Evolutionary conservation across 2,329 filamentous ascomycete species (phyloP).

Genomic region (Penicillium griseofulvum): DNA sequence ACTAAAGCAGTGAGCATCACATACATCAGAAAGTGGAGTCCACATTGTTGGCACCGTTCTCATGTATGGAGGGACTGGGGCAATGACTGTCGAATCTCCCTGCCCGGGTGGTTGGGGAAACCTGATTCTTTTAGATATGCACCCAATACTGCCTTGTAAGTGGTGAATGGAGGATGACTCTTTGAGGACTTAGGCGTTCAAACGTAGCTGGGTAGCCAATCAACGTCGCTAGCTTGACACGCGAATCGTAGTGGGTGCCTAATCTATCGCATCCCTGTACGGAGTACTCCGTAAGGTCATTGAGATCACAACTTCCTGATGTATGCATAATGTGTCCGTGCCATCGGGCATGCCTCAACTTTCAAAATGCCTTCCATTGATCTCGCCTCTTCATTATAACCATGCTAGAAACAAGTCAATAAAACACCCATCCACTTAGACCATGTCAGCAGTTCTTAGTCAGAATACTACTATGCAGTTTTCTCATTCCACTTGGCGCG

Average conservation of each 20-base stretch:
- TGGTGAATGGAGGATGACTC: background rate
- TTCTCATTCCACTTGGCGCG: background rate
- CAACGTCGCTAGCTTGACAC: background rate
- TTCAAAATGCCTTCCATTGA: too few species aligned
- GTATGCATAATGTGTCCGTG: background rate
- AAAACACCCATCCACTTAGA: background rate
- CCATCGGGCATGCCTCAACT: too few species aligned
- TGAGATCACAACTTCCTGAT: background rate
- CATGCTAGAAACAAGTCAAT: background rate
- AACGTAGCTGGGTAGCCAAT: background rate
- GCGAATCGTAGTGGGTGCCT: background rate
- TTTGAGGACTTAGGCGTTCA: background rate
- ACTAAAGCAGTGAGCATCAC: background rate
- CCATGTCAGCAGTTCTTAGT: background rate
- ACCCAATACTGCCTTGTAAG: background rate
- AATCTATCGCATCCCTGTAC: background rate
- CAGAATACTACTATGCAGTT: background rate
- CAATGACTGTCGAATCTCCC: background rate
- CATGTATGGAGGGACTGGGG: too few species aligned
- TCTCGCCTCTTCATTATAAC: too few species aligned
- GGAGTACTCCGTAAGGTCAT: too few species aligned
- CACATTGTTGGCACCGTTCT: background rate
- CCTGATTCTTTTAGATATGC: background rate
- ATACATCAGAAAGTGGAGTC: background rate
- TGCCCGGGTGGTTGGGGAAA: background rate